These are phyloP conservation scores for Lactarius evosmus DNA, from an alignment of 768 basidiomycete genomes.

Conservation along the genomic window DNA sequence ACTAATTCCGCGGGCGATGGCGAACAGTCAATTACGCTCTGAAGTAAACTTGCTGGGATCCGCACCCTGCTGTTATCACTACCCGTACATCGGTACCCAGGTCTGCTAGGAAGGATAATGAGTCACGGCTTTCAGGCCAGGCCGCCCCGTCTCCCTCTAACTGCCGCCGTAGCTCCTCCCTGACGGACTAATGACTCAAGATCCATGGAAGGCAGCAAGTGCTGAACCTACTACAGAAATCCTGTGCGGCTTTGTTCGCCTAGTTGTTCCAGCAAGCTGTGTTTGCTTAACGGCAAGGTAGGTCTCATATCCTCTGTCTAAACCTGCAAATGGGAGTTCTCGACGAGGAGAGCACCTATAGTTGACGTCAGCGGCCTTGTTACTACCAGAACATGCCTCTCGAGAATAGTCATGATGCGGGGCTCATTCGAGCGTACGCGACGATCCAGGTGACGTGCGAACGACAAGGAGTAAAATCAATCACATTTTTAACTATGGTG, in stretches of 20 bases:
- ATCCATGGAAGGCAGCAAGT: background rate
- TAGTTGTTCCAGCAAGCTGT: background rate
- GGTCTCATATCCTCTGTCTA: background rate
- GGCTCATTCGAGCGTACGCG: no score
- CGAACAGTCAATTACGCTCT: background rate
- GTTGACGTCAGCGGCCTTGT: background rate
- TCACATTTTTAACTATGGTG: no score
- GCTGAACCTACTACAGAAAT: background rate
- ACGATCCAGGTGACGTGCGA: no score
- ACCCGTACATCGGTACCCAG: no score
- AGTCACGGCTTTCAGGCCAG: no score
- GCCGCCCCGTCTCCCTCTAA: no score
- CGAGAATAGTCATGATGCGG: background rate
- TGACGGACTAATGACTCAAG: background rate
- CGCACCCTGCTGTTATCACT: no score
- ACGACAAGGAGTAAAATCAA: no score
- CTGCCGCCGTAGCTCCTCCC: background rate
- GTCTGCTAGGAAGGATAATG: no score
- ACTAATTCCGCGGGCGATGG: background rate
- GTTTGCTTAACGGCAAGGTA: background rate
- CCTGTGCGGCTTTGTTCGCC: background rate
- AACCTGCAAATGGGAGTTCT: background rate
- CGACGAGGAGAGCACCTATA: background rate
- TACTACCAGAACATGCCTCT: background rate
- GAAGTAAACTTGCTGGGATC: background rate